Evolutionary conservation across 2,329 filamentous ascomycete species (phyloP).

Genomic region (Paraphoma chrysanthemicola): DNA sequence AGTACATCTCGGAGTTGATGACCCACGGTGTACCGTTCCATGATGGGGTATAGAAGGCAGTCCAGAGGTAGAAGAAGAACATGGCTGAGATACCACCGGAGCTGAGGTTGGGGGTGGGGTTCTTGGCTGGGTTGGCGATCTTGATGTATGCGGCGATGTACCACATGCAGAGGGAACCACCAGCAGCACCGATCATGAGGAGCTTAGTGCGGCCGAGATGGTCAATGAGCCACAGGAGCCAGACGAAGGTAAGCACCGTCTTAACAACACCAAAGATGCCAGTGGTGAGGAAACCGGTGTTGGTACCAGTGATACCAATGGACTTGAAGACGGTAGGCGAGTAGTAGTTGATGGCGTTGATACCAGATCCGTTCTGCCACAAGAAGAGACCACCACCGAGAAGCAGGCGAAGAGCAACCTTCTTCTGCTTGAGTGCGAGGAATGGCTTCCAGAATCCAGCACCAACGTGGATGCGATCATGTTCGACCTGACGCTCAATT

Average conservation of each 20-base stretch:
- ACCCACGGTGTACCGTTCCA: conserved; percentile 83
- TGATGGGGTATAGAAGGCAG: conserved; percentile 71
- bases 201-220: conserved; percentile 67
- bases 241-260: conserved; percentile 71
- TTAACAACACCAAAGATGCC: conserved; percentile 78
- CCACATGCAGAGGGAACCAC: conserved; percentile 69
- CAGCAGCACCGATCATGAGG: conserved; percentile 68
- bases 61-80: conserved; percentile 79
- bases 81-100: conserved; percentile 66
- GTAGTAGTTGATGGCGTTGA: conserved; percentile 80
- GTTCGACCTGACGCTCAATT: conserved; percentile 73
- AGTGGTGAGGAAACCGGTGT: conserved; percentile 70
- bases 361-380: conserved; percentile 78
- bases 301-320: conserved; percentile 68
- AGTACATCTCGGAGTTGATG: conserved; percentile 76
- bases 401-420: conserved; percentile 74
- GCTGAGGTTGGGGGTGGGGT: conserved; percentile 35
- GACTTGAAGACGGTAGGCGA: conserved; percentile 73
- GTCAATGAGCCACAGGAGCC: conserved; percentile 74
- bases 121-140: conserved; percentile 52
- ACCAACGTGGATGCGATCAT: conserved; percentile 68
- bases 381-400: conserved; percentile 79
- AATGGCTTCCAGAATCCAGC: conserved; percentile 72
- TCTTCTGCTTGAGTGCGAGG: conserved; percentile 45
- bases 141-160: conserved; percentile 68